Evolutionary conservation across 2,329 filamentous ascomycete species (phyloP).

Genomic region (Colletotrichum scovillei): DNA sequence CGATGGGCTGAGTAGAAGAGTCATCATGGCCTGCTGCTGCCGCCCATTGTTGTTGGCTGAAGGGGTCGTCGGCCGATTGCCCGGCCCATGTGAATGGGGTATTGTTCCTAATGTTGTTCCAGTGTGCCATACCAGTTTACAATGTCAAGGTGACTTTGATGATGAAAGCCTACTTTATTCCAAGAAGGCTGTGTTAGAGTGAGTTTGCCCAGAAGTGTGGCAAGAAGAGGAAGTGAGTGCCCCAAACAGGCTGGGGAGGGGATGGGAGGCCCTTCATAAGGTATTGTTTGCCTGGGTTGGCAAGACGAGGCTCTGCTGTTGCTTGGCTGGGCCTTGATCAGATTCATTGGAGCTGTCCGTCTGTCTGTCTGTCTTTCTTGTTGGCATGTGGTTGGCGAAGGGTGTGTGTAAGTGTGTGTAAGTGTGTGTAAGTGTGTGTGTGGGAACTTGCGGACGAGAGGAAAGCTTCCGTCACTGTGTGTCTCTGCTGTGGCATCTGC

Average conservation of each 20-base stretch:
- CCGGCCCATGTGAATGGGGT: conserved; percentile 15
- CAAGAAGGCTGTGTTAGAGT: conserved; percentile 18
- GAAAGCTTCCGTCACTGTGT: not conserved
- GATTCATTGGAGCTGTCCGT: not conserved
- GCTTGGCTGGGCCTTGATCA: too few relatives aligned
- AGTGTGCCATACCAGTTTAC: conserved; percentile 21
- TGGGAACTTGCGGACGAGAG: conserved; percentile 3
- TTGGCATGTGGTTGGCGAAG: conserved; percentile 20
- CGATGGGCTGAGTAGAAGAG: not conserved
- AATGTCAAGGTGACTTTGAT: not conserved
- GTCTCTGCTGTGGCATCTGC: not conserved
- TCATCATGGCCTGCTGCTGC: not conserved
- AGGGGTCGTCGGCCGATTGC: conserved; percentile 1
- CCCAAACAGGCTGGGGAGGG: not conserved
- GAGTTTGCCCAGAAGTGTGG: not conserved
- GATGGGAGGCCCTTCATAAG: not conserved
- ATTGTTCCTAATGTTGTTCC: not conserved
- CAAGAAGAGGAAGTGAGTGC: not conserved
- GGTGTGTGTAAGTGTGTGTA: not conserved
- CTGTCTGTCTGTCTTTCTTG: not conserved
- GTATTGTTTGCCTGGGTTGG: not conserved
- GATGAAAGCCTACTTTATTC: not conserved
- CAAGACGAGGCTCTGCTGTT: not conserved
- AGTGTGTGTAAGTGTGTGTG: not conserved
- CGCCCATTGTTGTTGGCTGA: conserved; percentile 1